Base-by-base conservation (phyloP, 1,284 basidiomycete species). In the Ceratobasidium sp. region DNA sequence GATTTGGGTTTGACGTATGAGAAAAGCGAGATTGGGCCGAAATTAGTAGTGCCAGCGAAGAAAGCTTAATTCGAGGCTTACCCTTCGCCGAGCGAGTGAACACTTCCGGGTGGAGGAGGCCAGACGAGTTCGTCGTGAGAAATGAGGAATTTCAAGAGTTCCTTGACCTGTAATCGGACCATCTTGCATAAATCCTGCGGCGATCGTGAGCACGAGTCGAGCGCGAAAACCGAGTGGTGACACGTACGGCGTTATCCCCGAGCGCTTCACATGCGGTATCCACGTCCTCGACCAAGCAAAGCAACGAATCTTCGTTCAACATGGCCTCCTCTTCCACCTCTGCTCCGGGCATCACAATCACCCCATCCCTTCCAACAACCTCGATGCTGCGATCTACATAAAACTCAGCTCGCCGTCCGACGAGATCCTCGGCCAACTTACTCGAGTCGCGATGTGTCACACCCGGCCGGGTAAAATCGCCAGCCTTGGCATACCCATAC, bases 61-160 rank as follows among this genome's bases (percentile, higher is more conserved):
- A 50, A 59, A 28, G 9, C 16, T 14, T 50, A 36, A 55, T 41
- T 12, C 12, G 34, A 36, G 6, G 41, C 67, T 59, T 28, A 71
- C 67, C 53, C 67, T 39, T 71, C 67, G 21, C 67, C 67, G 26
- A 71, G 67, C 4, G 67, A 71, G 50, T 71, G 67, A 6, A 71
- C 57, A 14, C 43, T 71, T 43, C 67, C 55, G 10, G 67, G 67
- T 23, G 67, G 67, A 18, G 67, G 67, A 21, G 67, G 67, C 67
- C 67, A 71, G 3, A 71, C 55, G 12, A 71, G 26, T 28, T 71
- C 67, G 18, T 71, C 67, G n/a, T 58, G 55, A 30, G 41, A 52
- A 26, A 71, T 71, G 41, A 71, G 21, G 32, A 71, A 71, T 18
- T 71, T 71, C 3, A 71, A 34, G 0, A 71, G 43, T 39, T 71